Evolutionary conservation across 1,284 basidiomycete genomes (phyloP).

Genomic region (Ganoderma boninense): DNA sequence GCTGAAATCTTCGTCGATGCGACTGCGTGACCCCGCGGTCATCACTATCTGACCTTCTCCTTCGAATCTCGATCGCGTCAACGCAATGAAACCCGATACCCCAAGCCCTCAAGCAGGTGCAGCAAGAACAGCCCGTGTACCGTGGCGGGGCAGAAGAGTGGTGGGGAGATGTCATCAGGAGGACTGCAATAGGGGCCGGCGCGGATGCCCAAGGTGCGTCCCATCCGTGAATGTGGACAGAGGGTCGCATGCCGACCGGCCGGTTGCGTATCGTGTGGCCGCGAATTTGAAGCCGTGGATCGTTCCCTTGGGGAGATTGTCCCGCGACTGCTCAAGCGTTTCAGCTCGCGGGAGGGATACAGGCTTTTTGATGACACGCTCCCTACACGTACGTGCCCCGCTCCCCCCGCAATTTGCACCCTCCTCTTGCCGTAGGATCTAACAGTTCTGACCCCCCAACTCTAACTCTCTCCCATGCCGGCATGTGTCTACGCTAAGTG

Average conservation of each 20-base stretch:
- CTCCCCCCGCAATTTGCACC: background rate
- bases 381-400: slow-evolving; percentile 57
- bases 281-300: slow-evolving; percentile 55
- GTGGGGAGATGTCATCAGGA: slow-evolving; percentile 78
- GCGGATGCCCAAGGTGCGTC: slow-evolving; percentile 61
- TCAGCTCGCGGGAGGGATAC: slow-evolving; percentile 77
- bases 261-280: background rate
- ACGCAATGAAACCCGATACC: background rate
- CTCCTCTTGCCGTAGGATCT: background rate
- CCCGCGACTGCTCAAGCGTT: slow-evolving; percentile 63
- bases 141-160: slow-evolving; percentile 59
- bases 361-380: slow-evolving; percentile 69
- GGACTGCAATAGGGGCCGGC: slow-evolving; percentile 77
- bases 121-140: slow-evolving; percentile 65
- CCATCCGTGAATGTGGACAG: background rate
- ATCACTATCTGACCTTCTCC: slow-evolving; percentile 2
- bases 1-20: slow-evolving; percentile 11
- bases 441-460: background rate
- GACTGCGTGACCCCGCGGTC: background rate
- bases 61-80: slow-evolving; percentile 3
- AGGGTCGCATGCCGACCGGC: background rate
- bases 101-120: slow-evolving; percentile 69
- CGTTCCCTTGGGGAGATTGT: slow-evolving; percentile 60
- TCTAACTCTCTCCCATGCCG: slow-evolving; percentile 5
- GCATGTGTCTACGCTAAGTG: slow-evolving; percentile 47